phyloP scores from a whole-genome alignment of 495 filamentous ascomycete genomes.

The Podospora pseudocomata region DNA sequence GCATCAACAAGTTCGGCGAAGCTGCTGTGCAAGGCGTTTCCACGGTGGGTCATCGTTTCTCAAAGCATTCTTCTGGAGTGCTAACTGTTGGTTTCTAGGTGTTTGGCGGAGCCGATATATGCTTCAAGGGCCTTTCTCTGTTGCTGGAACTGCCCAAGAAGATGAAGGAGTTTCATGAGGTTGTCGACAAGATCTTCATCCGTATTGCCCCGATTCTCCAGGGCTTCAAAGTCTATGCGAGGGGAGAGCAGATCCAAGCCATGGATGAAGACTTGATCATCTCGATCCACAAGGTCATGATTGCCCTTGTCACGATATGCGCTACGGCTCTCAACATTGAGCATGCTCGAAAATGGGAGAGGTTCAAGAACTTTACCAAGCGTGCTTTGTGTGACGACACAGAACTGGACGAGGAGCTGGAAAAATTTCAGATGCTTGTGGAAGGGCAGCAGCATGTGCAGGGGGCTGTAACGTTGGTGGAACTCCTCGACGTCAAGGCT shows the following conservation, averaged over 20 bases:
- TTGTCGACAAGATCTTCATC: slow-evolving; percentile 2
- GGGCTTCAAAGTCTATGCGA: background rate
- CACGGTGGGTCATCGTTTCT: background rate
- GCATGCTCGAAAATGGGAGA: background rate
- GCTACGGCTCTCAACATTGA: slow-evolving; percentile 2
- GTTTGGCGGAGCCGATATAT: background rate
- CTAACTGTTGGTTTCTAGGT: background rate
- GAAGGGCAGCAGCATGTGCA: slow-evolving; percentile 1
- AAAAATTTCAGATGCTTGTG: slow-evolving; percentile 1
- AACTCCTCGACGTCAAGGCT: background rate
- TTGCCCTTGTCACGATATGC: background rate
- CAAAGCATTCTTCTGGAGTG: background rate
- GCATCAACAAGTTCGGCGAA: slow-evolving; percentile 3
- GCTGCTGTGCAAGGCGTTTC: background rate
- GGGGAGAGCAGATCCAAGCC: background rate
- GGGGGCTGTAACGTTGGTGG: slow-evolving; percentile 1
- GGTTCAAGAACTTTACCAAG: background rate
- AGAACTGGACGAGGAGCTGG: slow-evolving; percentile 6
- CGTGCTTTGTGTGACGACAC: background rate
- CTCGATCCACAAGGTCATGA: background rate
- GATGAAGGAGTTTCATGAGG: background rate
- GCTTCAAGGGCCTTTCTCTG: background rate
- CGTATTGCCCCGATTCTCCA: background rate
- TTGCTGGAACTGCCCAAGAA: background rate
- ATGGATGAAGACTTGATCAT: background rate